Conservation (phyloP, 495 filamentous ascomycete species). For the Evernia prunastri region DNA sequence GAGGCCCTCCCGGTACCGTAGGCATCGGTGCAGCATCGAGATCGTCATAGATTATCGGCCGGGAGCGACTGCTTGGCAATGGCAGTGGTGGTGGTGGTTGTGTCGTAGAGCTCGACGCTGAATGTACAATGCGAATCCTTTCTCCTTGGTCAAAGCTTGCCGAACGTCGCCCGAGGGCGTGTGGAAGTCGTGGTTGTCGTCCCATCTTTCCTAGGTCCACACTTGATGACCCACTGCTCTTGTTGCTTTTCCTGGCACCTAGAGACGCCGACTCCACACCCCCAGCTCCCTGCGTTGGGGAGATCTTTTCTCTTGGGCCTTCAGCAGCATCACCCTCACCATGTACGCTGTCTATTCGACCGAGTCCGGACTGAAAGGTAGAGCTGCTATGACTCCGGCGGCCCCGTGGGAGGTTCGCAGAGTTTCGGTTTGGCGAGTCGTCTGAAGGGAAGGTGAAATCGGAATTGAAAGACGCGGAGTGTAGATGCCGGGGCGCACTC, state of each 20-base stretch:
- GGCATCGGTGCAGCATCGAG: conserved; percentile 86
- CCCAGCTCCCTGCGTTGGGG: conserved; percentile 33
- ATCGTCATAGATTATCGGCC: conserved; percentile 42
- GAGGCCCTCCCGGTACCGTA: conserved; percentile 74
- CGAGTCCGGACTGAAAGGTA: conserved; percentile 56
- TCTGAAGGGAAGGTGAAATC: conserved; percentile 62
- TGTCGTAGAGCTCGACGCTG: conserved; percentile 16
- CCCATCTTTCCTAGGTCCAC: conserved; percentile 52
- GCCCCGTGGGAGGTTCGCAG: conserved; percentile 51
- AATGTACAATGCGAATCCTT: conserved; percentile 22
- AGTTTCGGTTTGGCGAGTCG: conserved; percentile 57
- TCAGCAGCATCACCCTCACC: conserved; percentile 37
- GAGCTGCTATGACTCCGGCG: conserved; percentile 80
- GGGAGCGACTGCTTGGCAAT: conserved; percentile 26
- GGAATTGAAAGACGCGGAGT: conserved; percentile 65
- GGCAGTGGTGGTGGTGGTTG: conserved; percentile 10
- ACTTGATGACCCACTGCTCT: conserved; percentile 65
- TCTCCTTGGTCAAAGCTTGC: conserved; percentile 71
- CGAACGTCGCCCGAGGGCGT: conserved; percentile 55
- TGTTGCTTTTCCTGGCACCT: conserved; percentile 56
- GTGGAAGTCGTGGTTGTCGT: conserved; percentile 47
- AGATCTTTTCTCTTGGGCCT: conserved; percentile 31
- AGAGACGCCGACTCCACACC: conserved; percentile 1
- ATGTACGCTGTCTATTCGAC: conserved; percentile 57
- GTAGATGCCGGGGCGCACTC: conserved; percentile 48